Percentiles rank a stretch among this genome's conserved stretches.
phyloP scores from a whole-genome alignment of 495 filamentous ascomycete genomes.

The Tetracladium marchalianum region DNA sequence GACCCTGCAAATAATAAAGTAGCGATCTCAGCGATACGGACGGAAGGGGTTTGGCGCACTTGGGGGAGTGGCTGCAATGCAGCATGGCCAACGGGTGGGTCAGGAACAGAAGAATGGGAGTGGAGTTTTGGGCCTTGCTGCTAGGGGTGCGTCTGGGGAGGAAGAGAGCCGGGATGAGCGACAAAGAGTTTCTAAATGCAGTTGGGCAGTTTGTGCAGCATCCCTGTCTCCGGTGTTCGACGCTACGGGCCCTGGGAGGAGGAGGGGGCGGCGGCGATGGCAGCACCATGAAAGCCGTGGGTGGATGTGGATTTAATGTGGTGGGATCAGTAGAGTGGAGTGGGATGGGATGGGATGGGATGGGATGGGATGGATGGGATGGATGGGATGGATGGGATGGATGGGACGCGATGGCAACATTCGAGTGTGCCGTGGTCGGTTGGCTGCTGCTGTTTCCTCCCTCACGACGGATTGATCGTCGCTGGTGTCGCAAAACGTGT shows the following conservation, averaged over 20 bases:
- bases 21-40: conserved; percentile 7
- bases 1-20: conserved; percentile 20
- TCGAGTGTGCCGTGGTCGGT: too few species aligned
- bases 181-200: not conserved
- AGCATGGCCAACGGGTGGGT: conserved; percentile 16
- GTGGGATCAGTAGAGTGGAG: too few species aligned
- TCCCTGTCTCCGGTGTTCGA: not conserved
- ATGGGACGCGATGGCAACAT: too few species aligned
- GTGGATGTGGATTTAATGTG: not conserved
- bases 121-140: not conserved
- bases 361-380: conserved; percentile 15
- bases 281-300: conserved; percentile 9
- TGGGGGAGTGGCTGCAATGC: not conserved
- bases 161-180: not conserved
- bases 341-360: not conserved
- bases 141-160: not conserved
- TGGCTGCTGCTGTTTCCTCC: too few species aligned
- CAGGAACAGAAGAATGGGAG: not conserved
- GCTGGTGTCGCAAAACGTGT: too few species aligned
- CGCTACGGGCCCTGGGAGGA: not conserved
- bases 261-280: not conserved
- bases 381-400: too few species aligned
- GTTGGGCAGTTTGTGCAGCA: not conserved
- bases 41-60: conserved; percentile 2
- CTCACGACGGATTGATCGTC: too few species aligned